Base-by-base conservation (phyloP, 441 rosid species). In the Raphanus hybrid region DNA sequence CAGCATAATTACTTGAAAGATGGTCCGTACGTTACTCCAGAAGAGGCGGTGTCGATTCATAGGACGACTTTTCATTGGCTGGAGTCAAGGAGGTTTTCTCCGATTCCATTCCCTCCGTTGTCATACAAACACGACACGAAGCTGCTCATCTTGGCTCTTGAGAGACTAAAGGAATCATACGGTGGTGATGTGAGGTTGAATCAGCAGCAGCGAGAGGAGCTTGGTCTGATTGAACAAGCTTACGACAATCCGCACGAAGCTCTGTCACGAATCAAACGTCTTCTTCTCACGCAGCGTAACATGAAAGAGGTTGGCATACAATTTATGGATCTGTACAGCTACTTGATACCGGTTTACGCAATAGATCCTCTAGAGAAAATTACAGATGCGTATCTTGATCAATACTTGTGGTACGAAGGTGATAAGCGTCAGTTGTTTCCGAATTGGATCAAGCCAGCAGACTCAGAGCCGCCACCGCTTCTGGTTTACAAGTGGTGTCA, bases 221-320 rank as follows among this genome's bases (percentile, higher is more conserved):
- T 96, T 82, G 99, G 98, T 81, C 93, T 96, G 50, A 96, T 96
- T 83, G 99, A 96, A 82, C 99, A 93, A 74, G 98, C 99, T 58
- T 96, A 96, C 83, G 99, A 96, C 76, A 96, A 96, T 82, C 99
- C 99, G 15, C 99, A 93, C 62, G 99, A 96, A 83, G 98, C 98
- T 62, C 69, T 96, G 71, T 86, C 98, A 39, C 90, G 99, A 59
- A 92, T 96, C 71, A 96, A 96, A 82, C 99, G 99, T 65, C 98
- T 93, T 82, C 85, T 96, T 73, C 99, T 96, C 64, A 96, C 99
- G 41, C 98, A 93, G 81, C 98, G 98, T 78, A 95, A 96, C 65
- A 93, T 93, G 64, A 96, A 92, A 85, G 99, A 93, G 96, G 98
- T 96, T 69, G 99, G 99, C 61, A 93, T 96, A 78, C 98, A 96